Percentiles rank a stretch among this genome's conserved stretches.
These are phyloP conservation scores for Botrytis galanthina DNA, from an alignment of 2,329 filamentous ascomycete genomes.

Conservation along the genomic window DNA sequence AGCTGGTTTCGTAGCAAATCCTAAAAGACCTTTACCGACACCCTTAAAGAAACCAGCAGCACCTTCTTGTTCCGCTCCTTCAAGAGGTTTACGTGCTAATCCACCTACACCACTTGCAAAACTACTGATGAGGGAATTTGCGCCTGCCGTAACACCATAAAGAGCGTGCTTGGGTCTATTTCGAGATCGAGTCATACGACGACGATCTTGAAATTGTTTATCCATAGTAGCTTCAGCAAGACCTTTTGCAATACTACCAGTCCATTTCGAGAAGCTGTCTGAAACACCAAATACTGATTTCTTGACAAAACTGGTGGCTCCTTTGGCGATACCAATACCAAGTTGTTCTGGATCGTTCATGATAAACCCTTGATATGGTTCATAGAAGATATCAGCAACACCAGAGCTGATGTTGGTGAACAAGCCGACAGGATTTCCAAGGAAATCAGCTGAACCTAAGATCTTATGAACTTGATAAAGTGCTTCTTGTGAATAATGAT, in stretches of 20 bases:
- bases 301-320: conserved; percentile 95
- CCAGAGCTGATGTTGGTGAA: conserved; percentile 99
- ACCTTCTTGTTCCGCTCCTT: conserved; percentile 94
- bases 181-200: conserved; percentile 86
- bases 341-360: conserved; percentile 90
- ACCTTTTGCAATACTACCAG: conserved; percentile 94
- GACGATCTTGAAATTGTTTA: conserved; percentile 96
- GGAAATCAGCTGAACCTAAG: conserved; percentile 92
- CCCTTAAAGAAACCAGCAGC: conserved; percentile 95
- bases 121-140: conserved; percentile 90
- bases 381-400: conserved; percentile 97
- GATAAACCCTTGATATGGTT: conserved; percentile 96
- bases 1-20: conserved; percentile 93
- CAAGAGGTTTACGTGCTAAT: conserved; percentile 86
- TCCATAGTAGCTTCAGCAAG: conserved; percentile 92
- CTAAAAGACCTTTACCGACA: conserved; percentile 89
- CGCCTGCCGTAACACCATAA: conserved; percentile 92
- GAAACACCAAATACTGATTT: conserved; percentile 97
- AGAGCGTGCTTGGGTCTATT: conserved; percentile 96
- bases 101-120: conserved; percentile 92
- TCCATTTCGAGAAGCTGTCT: conserved; percentile 97
- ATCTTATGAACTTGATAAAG: conserved; percentile 97
- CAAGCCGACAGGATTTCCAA: conserved; percentile 93
- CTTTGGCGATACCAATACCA: conserved; percentile 91
- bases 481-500: conserved; percentile 95